These are phyloP conservation scores for Croton laevigatus DNA, from an alignment of 441 rosid species.

Conservation along the genomic window DNA sequence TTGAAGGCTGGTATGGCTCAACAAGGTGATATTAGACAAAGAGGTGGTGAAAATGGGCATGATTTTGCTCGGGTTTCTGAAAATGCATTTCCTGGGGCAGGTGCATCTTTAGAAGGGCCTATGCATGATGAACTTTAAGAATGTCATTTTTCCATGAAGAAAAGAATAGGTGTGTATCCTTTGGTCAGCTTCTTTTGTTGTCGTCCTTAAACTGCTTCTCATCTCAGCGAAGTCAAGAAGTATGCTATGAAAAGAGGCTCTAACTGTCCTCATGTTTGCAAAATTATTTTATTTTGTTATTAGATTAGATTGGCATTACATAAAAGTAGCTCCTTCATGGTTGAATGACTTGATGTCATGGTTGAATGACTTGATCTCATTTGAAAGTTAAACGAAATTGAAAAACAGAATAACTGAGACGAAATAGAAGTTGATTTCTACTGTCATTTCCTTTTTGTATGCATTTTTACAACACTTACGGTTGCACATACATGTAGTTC, in stretches of 20 bases:
- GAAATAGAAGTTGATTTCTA: conserved; percentile 5
- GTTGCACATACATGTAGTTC: background rate
- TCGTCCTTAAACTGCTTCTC: background rate
- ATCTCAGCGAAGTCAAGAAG: background rate
- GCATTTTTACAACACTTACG: conserved; percentile 14
- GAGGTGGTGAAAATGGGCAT: conserved; percentile 39
- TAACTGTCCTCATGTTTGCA: background rate
- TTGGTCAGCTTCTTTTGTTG: too few relatives aligned
- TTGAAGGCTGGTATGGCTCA: conserved; percentile 67
- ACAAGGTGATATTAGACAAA: conserved; percentile 35
- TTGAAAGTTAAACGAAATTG: background rate
- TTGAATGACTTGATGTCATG: background rate
- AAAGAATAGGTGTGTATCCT: background rate
- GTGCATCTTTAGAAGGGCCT: conserved; percentile 39
- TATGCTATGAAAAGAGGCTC: background rate
- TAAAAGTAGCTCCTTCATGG: background rate
- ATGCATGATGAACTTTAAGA: conserved; percentile 72
- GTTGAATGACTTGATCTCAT: background rate
- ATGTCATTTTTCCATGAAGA: background rate
- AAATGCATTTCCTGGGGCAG: conserved; percentile 39
- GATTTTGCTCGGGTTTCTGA: conserved; percentile 36
- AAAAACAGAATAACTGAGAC: background rate
- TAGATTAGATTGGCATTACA: background rate
- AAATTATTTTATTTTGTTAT: background rate
- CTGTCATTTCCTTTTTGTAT: background rate